phyloP scores from a whole-genome alignment of 495 filamentous ascomycete species.

The Neurospora sp. region DNA sequence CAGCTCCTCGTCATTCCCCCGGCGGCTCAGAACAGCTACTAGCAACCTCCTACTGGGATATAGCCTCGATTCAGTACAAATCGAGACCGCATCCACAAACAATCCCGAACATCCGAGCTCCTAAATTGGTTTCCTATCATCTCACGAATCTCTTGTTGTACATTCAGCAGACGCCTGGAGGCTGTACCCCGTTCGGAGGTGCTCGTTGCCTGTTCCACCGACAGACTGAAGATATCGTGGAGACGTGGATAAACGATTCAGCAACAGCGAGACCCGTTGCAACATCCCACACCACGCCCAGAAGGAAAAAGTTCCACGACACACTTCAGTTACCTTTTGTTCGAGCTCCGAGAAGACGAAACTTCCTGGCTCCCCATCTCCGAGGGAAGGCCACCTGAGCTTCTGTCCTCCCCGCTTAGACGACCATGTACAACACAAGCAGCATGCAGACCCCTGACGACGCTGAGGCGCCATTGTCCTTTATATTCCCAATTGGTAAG shows the following conservation, averaged over 20 bases:
- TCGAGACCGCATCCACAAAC: neutral
- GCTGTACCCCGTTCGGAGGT: neutral
- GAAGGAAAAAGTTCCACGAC: neutral
- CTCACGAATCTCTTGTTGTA: neutral
- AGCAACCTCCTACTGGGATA: neutral
- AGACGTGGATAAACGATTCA: neutral
- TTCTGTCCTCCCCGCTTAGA: constrained; percentile 4
- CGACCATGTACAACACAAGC: constrained; percentile 17
- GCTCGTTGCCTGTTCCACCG: neutral
- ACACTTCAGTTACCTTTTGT: neutral
- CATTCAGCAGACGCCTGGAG: neutral
- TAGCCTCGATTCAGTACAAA: neutral
- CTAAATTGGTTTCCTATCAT: neutral
- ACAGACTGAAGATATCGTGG: neutral
- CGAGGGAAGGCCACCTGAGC: constrained; percentile 1
- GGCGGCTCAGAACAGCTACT: neutral
- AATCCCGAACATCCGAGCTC: neutral
- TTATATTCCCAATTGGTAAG: constrained; percentile 43
- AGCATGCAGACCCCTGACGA: constrained; percentile 36
- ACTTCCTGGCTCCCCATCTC: neutral
- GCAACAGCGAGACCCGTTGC: neutral
- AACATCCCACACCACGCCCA: neutral
- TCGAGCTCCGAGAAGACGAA: neutral
- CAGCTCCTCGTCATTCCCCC: neutral
- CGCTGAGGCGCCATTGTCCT: constrained; percentile 28